Evolutionary conservation across 495 filamentous ascomycete species (phyloP).

Genomic region (Tuber indicum): DNA sequence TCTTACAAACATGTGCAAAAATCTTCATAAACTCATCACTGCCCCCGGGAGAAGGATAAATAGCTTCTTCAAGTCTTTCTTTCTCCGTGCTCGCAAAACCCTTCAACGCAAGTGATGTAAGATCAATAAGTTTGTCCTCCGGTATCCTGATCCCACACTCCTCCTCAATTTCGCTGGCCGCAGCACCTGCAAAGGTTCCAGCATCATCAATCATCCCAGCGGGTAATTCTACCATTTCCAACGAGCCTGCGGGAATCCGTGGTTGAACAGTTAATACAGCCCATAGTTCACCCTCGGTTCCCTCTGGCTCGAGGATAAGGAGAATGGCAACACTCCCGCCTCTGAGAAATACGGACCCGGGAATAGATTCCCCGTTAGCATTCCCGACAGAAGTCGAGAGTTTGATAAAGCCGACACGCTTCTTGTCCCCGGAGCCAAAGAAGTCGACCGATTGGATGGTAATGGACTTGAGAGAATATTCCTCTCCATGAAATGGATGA

Average conservation of each 20-base stretch:
- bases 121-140: constrained; percentile 55
- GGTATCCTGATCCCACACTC: constrained; percentile 61
- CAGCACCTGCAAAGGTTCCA: constrained; percentile 67
- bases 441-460: constrained; percentile 68
- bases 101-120: constrained; percentile 56
- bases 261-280: constrained; percentile 78
- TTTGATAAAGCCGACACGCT: constrained; percentile 70
- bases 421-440: constrained; percentile 50
- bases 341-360: constrained; percentile 71
- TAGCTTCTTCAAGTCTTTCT: constrained; percentile 38
- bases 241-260: constrained; percentile 67
- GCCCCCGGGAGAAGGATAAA: constrained; percentile 73
- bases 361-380: constrained; percentile 56
- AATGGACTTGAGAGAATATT: constrained; percentile 64
- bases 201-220: constrained; percentile 83
- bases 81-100: constrained; percentile 31
- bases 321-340: constrained; percentile 79
- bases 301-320: constrained; percentile 57
- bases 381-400: constrained; percentile 62
- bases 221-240: constrained; percentile 72
- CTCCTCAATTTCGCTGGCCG: constrained; percentile 75
- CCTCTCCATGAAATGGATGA: constrained; percentile 65
- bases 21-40: constrained; percentile 81
- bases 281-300: constrained; percentile 54
- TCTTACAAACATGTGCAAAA: constrained; percentile 64